Evolutionary conservation across 2,329 filamentous ascomycete genomes (phyloP).

Genomic region (Plectosphaerella cucumerina): DNA sequence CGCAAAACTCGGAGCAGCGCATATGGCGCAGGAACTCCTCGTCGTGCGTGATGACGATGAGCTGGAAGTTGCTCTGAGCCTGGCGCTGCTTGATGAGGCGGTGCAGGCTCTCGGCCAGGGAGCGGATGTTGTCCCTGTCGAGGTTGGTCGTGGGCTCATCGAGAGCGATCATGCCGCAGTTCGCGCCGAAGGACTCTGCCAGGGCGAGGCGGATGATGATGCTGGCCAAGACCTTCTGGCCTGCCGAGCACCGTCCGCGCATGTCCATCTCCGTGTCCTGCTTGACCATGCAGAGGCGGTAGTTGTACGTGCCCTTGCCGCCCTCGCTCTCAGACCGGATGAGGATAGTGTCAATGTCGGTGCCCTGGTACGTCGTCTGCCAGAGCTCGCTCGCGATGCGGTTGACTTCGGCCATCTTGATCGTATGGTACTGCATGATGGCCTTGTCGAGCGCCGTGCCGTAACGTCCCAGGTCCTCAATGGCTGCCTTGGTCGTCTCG

Average conservation of each 20-base stretch:
- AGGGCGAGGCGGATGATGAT: constrained; percentile 97
- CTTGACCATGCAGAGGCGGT: constrained; percentile 97
- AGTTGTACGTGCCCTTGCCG: constrained; percentile 86
- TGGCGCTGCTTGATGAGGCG: constrained; percentile 81
- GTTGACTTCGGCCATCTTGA: constrained; percentile 99
- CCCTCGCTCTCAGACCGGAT: constrained; percentile 86
- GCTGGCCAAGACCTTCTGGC: constrained; percentile 91
- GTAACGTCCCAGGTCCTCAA: constrained; percentile 85
- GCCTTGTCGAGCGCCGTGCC: constrained; percentile 84
- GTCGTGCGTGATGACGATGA: constrained; percentile 98
- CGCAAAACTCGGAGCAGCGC: constrained; percentile 89
- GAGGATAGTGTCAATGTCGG: constrained; percentile 93
- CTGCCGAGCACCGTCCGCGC: constrained; percentile 93
- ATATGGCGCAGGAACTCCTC: constrained; percentile 93
- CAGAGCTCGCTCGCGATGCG: constrained; percentile 93
- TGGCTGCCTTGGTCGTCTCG: constrained; percentile 85
- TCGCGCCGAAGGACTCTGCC: constrained; percentile 92
- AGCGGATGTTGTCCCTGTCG: constrained; percentile 90
- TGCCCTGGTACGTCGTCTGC: constrained; percentile 94
- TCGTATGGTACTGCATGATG: constrained; percentile 91
- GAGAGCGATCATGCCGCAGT: constrained; percentile 92
- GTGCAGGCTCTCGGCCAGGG: constrained; percentile 78
- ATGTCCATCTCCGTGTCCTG: constrained; percentile 98
- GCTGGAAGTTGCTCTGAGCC: constrained; percentile 90
- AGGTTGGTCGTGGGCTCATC: constrained; percentile 98